Conservation (phyloP, 2,329 filamentous ascomycete species). For the Hypocreales sp. region DNA sequence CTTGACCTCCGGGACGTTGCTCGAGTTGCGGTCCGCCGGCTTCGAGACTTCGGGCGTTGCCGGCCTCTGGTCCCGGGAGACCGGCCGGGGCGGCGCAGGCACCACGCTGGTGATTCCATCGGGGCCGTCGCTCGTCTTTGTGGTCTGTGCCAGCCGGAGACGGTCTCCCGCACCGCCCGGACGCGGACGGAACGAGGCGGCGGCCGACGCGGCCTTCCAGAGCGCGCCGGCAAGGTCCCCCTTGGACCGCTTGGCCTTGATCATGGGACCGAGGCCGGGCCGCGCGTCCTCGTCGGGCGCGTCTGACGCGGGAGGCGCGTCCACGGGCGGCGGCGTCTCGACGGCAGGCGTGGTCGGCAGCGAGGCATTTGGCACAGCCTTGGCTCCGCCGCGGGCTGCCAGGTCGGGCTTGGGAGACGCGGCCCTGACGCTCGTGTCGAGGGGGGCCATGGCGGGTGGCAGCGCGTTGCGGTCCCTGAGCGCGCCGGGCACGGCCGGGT, state of each 20-base stretch:
- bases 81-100: slow-evolving; percentile 50
- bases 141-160: slow-evolving; percentile 45
- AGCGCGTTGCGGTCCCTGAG: slow-evolving; percentile 16
- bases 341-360: slow-evolving; percentile 11
- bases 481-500: slow-evolving; percentile 19
- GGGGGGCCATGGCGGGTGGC: slow-evolving; percentile 1
- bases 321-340: slow-evolving; percentile 9
- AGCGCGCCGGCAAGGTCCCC: slow-evolving; percentile 62
- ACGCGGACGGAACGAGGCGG: slow-evolving; percentile 62
- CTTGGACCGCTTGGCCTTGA: slow-evolving; percentile 61
- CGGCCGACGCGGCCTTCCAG: slow-evolving; percentile 52
- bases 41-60: slow-evolving; percentile 13
- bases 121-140: slow-evolving; percentile 50
- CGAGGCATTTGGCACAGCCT: slow-evolving; percentile 8
- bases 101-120: slow-evolving; percentile 87
- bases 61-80: slow-evolving; percentile 17
- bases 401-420: slow-evolving; percentile 4
- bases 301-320: slow-evolving; percentile 6
- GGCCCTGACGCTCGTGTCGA: slow-evolving; percentile 3
- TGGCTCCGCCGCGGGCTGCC: slow-evolving; percentile 2
- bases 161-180: slow-evolving; percentile 76
- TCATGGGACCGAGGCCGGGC: slow-evolving; percentile 83
- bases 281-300: slow-evolving; percentile 25
- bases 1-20: slow-evolving; percentile 40
- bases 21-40: slow-evolving; percentile 17